These are phyloP conservation scores for Pichia sorboxylosa DNA, from an alignment of 1,139 yeast genomes.

Conservation along the genomic window DNA sequence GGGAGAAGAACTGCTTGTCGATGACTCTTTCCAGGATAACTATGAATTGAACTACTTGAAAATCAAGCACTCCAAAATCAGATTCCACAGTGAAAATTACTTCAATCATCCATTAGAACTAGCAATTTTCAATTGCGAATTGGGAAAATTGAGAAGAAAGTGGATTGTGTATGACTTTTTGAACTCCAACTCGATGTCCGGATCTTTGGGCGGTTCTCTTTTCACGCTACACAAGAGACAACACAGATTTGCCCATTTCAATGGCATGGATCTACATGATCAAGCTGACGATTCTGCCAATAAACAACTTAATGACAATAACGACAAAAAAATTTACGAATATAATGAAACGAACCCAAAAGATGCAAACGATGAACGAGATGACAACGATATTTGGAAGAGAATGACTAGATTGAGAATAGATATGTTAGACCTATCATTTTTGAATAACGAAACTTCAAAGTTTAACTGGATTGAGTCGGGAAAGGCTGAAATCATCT, in stretches of 20 bases:
- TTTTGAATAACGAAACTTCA: constrained; percentile 26
- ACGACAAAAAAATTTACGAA: constrained; percentile 1
- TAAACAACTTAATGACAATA: constrained; percentile 11
- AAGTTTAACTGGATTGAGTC: constrained; percentile 61
- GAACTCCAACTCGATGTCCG: constrained; percentile 59
- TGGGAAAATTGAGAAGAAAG: constrained; percentile 47
- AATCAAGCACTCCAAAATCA: constrained; percentile 42
- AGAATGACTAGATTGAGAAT: constrained; percentile 50
- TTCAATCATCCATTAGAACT: constrained; percentile 33
- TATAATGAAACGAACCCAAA: constrained; percentile 1
- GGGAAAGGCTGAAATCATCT: constrained; percentile 58
- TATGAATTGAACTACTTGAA: constrained; percentile 43
- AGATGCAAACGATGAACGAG: background rate
- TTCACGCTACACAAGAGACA: constrained; percentile 62
- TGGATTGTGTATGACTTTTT: constrained; percentile 54
- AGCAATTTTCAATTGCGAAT: constrained; percentile 51
- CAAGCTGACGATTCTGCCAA: constrained; percentile 22
- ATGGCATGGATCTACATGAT: constrained; percentile 19
- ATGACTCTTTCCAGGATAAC: constrained; percentile 19
- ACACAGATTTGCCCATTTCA: constrained; percentile 31
- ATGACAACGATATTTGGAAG: constrained; percentile 30
- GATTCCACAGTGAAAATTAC: constrained; percentile 12
- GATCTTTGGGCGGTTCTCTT: constrained; percentile 61
- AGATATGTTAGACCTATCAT: constrained; percentile 47
- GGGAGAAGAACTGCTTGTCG: constrained; percentile 10